phyloP scores from a whole-genome alignment of 31 red algal species.

The Endocladia muricata region DNA sequence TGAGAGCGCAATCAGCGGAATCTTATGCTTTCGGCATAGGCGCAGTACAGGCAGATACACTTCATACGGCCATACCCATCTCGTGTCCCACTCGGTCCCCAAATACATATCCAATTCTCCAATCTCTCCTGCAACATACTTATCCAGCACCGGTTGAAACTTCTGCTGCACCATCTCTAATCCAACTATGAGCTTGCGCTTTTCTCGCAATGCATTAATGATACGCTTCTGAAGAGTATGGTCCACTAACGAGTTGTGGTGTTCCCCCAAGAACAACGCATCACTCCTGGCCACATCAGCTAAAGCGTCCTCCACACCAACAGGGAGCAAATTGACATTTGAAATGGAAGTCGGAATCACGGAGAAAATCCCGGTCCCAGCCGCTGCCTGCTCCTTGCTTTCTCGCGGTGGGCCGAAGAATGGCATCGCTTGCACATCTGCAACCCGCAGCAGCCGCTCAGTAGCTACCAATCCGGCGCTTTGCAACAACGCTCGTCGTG shows the following conservation, averaged over 20 bases:
- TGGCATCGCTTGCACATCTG: background rate
- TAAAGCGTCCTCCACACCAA: conserved; percentile 16
- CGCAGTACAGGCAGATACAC: conserved; percentile 67
- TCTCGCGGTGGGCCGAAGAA: background rate
- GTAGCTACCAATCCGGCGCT: background rate
- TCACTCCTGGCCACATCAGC: conserved; percentile 3
- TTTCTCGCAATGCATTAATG: conserved; percentile 26
- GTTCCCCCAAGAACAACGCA: conserved; percentile 65
- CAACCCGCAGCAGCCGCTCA: background rate
- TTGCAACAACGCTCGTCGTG: background rate
- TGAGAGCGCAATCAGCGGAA: conserved; percentile 63
- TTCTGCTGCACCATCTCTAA: conserved; percentile 66
- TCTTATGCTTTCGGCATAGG: conserved; percentile 22
- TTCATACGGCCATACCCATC: conserved; percentile 76
- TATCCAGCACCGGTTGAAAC: conserved; percentile 65
- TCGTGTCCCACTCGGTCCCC: conserved; percentile 57
- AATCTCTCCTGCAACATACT: conserved; percentile 37
- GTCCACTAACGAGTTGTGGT: conserved; percentile 60
- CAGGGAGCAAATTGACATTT: conserved; percentile 40
- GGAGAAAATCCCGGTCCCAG: conserved; percentile 32
- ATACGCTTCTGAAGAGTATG: conserved; percentile 63
- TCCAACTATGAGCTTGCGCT: conserved; percentile 28
- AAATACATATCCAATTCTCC: conserved; percentile 62
- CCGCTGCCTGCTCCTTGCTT: background rate
- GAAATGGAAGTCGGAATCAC: conserved; percentile 42